Evolutionary conservation across 2,329 filamentous ascomycete species (phyloP), one percentile per base, ranked within the genome.

Genomic region (Monilinia laxa): DNA sequence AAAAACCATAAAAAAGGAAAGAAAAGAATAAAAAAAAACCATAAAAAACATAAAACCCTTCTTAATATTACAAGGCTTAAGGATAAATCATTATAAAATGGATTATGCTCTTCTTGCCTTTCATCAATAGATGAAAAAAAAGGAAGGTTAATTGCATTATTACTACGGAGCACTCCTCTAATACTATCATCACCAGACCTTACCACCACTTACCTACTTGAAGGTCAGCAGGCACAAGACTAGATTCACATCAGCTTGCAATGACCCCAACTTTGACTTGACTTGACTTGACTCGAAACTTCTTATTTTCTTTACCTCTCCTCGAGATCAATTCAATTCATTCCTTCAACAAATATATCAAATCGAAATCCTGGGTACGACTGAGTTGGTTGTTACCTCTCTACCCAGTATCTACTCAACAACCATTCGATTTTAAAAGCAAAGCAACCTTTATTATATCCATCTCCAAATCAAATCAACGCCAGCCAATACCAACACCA

Each of bases 221-320:
- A 23, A 14, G 40, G 38, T 47, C 40, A 47, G 16, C n/a, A 16
- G 23, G 2, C 23, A 59, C 28, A n/a, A 31, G 28, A 25, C 18
- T 47, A 45, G 9, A 31, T 20, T n/a, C 12, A 57, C 45, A 59
- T 59, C 56, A 59, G 56, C 56, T 47, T 47, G 42, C 56, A 40
- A 59, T 25, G 28, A 31, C 52, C 52, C 25, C 31, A 35, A 35
- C 31, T 35, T 35, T n/a, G 23, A 45, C 55, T 35, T 35, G 31
- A 35, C 3, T 35, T 1, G 31, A 35, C 14, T 45, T 47, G 25
- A 54, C 28, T 35, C 28, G 12, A 14, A n/a, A 4, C 54, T 56
- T 53, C 7, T 31, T 18, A 4, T 31, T 20, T 31, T 47, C 14
- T 45, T 18, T 18, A 4, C 42, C 18, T 45, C 11, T 42, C 40